Conservation (phyloP, 768 basidiomycete species). For the Cubamyces lactineus region DNA sequence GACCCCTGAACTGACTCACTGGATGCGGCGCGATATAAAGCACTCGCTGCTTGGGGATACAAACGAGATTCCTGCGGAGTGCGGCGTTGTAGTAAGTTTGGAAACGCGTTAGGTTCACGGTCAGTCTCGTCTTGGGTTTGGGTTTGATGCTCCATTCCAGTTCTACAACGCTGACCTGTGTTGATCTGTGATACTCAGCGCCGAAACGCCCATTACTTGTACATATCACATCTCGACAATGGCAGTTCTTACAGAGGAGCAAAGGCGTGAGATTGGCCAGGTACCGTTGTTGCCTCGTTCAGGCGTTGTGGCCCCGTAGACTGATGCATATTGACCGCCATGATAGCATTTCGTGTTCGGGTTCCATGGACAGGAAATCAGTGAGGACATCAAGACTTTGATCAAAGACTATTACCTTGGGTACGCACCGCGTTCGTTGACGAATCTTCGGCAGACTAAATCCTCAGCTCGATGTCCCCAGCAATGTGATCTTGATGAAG, state of each 20-base stretch:
- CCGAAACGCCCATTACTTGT: too few relatives aligned
- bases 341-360: conserved; percentile 71
- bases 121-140: too few relatives aligned
- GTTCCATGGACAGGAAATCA: conserved; percentile 61
- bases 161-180: too few relatives aligned
- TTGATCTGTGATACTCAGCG: too few relatives aligned
- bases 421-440: conserved; percentile 28
- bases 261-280: conserved; percentile 37
- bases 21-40: not conserved
- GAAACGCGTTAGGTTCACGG: too few relatives aligned
- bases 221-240: not conserved
- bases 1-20: not conserved
- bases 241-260: conserved; percentile 25
- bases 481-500: conserved; percentile 69
- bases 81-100: too few relatives aligned
- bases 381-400: conserved; percentile 54
- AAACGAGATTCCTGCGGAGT: too few relatives aligned
- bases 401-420: conserved; percentile 68
- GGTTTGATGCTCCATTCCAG: too few relatives aligned
- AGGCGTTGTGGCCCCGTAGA: not conserved
- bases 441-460: too few relatives aligned
- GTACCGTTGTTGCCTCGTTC: conserved; percentile 7
- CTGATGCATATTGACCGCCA: not conserved
- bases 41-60: not conserved
- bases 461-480: conserved; percentile 14